phyloP scores from a whole-genome alignment of 148 eudicot species.

The Oxyria digyna region DNA sequence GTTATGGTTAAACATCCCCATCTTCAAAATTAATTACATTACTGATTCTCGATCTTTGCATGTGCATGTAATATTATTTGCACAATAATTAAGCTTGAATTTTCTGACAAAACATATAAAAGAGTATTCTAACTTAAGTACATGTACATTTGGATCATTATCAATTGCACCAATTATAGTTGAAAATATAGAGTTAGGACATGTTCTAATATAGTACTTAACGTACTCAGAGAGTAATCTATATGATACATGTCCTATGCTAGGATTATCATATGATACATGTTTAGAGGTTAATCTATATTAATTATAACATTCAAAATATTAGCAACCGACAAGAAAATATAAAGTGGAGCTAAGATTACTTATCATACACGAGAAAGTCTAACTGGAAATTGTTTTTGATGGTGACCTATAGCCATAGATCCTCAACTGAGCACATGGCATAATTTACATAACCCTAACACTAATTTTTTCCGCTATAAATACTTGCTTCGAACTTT shows the following conservation, averaged over 20 bases:
- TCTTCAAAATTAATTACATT: neutral
- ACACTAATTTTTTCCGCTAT: neutral
- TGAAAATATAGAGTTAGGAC: no score
- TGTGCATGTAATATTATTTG: neutral
- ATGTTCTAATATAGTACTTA: no score
- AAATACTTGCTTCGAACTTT: neutral
- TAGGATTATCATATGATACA: neutral
- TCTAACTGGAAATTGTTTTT: neutral
- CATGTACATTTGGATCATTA: no score
- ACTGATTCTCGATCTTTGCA: neutral
- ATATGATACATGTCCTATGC: neutral
- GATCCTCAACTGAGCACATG: neutral
- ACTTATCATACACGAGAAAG: neutral
- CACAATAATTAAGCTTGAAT: neutral
- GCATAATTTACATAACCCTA: neutral
- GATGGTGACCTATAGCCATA: neutral
- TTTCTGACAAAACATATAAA: neutral
- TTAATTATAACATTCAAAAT: neutral
- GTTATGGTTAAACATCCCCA: neutral
- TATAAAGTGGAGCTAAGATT: neutral
- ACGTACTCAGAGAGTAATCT: no score
- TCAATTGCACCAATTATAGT: no score
- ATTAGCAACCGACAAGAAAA: neutral
- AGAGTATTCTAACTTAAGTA: neutral
- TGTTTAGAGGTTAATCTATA: neutral